Conservation (phyloP, 345 rosid species). For the Anacardium occidentale region DNA sequence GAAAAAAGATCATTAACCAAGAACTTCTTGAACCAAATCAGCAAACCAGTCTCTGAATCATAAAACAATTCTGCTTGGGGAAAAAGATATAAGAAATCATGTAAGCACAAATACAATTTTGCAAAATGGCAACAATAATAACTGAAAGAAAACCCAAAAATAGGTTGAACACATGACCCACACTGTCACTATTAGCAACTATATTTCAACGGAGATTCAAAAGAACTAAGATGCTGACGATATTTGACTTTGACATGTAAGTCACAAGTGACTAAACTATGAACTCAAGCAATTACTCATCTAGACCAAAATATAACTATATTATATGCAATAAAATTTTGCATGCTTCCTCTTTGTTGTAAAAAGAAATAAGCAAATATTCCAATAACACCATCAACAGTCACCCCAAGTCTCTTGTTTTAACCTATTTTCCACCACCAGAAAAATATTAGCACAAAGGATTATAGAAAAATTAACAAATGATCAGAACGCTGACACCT, state of each 20-base stretch:
- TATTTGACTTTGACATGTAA: background rate
- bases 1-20: conserved; percentile 14
- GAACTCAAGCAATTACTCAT: background rate
- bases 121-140: background rate
- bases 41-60: too few species aligned
- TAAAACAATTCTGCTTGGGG: too few species aligned
- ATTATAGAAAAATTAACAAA: too few species aligned
- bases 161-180: background rate
- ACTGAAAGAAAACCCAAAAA: background rate
- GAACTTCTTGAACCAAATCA: background rate
- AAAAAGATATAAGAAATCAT: too few species aligned
- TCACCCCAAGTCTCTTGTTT: background rate
- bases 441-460: background rate
- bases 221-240: background rate
- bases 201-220: background rate
- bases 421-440: background rate
- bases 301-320: background rate
- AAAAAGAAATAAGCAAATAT: background rate
- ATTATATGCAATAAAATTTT: background rate
- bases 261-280: background rate
- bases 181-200: background rate
- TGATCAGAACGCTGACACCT: too few species aligned
- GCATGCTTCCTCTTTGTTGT: background rate
- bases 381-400: background rate
- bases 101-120: background rate